Base-by-base conservation (phyloP, 768 basidiomycete genomes). In the Cyclocybe cylindracea region DNA sequence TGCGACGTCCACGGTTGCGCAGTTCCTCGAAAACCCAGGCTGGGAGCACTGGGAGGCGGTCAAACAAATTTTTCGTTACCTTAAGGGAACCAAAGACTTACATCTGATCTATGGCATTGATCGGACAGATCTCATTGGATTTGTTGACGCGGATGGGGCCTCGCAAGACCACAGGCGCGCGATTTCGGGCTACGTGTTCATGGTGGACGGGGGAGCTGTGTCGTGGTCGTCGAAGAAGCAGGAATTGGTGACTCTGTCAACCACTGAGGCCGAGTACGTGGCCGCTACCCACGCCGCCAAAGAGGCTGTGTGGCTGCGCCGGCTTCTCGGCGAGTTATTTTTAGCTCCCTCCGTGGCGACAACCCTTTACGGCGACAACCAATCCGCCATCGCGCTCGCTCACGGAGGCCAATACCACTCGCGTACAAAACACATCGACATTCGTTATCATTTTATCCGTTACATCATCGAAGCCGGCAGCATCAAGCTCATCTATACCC, bases 51-150 rank as follows among this genome's bases (percentile, higher is more conserved):
- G 71, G 68, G 51, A 64, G 4, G 71, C 68, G 7, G 65, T 69
- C 4, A 69, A 69, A 48, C 66, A 64, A 38, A 51, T 75, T 16
- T 61, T 71, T 33, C 61, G 65, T 4, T 80, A 78, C 55, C 56
- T 79, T 32, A 56, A 51, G n/a, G 62, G 55, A 1, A 65, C 61
- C 0, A 58, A 52, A 33, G 50, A 60, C 9, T 42, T 63, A 9
- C 48, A 46, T 19, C 51, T 69, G 13, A 54, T 49, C 5, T 64
- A 62, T 51, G 58, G 59, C 5, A 49, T 51, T 13, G 35, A 44
- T 9, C 51, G 60, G 24, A 55, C 50, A 14, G 48, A 53, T 13
- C 50, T 66, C 10, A 57, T 59, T 37, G 63, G 61, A 0, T 61
- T 40, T 48, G 55, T 55, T 3, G 65, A 66, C 55, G 62, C 70